Evolutionary conservation across 768 basidiomycete species (phyloP).

Genomic region (Terana coerulea): DNA sequence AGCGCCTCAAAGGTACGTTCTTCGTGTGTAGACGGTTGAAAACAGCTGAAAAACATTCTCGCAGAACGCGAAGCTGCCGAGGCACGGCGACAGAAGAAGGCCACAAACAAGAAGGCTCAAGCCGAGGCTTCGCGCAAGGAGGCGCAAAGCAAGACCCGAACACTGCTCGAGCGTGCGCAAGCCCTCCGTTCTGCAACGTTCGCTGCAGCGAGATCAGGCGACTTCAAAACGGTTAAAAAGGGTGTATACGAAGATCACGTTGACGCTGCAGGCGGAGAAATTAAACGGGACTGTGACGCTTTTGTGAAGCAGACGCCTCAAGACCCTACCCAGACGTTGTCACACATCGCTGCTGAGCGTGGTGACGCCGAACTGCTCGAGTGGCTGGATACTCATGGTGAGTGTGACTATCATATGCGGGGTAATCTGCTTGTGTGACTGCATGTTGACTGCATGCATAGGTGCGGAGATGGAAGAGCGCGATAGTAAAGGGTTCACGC

Average conservation of each 20-base stretch:
- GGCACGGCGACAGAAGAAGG: slow-evolving; percentile 52
- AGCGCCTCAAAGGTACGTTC: slow-evolving; percentile 48
- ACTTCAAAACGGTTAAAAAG: slow-evolving; percentile 52
- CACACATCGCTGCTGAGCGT: slow-evolving; percentile 59
- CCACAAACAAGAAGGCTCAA: slow-evolving; percentile 51
- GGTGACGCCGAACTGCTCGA: slow-evolving; percentile 56
- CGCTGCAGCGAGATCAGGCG: slow-evolving; percentile 55
- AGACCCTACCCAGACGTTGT: slow-evolving; percentile 63
- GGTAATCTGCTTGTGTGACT: slow-evolving; percentile 11
- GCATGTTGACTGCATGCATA: slow-evolving; percentile 22
- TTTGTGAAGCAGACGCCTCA: slow-evolving; percentile 42
- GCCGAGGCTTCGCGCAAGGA: slow-evolving; percentile 45
- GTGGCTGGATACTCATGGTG: slow-evolving; percentile 74
- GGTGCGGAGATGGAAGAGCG: slow-evolving; percentile 74
- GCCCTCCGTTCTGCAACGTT: slow-evolving; percentile 58
- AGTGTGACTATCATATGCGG: slow-evolving; percentile 23
- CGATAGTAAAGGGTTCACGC: slow-evolving; percentile 52
- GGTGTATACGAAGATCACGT: slow-evolving; percentile 66
- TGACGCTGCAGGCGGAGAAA: slow-evolving; percentile 70
- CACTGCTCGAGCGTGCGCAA: slow-evolving; percentile 49
- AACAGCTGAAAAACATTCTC: slow-evolving; percentile 1
- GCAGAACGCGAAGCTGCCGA: slow-evolving; percentile 53
- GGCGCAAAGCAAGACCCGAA: slow-evolving; percentile 46
- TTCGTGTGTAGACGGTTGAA: not conserved
- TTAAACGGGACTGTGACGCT: slow-evolving; percentile 50